These are phyloP conservation scores for Clavariopsis aquatica DNA, from an alignment of 495 filamentous ascomycete species.

Conservation along the genomic window DNA sequence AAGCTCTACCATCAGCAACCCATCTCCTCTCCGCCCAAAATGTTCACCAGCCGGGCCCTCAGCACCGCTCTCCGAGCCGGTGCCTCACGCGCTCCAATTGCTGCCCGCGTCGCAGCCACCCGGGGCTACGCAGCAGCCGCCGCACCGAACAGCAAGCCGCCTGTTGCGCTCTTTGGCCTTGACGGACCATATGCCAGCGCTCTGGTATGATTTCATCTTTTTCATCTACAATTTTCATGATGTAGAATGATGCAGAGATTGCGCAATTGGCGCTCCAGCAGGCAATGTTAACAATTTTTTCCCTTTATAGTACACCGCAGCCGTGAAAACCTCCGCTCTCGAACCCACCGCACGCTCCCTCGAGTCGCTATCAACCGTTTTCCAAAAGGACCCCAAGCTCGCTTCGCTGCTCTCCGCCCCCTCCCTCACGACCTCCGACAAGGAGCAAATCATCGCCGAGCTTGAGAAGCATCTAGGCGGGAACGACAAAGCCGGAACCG, in stretches of 20 bases:
- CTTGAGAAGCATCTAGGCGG: constrained; percentile 74
- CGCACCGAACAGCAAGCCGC: constrained; percentile 69
- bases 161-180: constrained; percentile 87
- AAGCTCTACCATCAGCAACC: constrained; percentile 14
- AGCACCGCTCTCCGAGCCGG: constrained; percentile 59
- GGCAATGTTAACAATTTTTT: constrained; percentile 16
- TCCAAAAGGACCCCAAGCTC: constrained; percentile 82
- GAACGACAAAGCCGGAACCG: constrained; percentile 70
- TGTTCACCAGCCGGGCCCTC: constrained; percentile 65
- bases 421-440: constrained; percentile 74
- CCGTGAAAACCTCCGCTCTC: constrained; percentile 80
- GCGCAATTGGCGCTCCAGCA: constrained; percentile 13
- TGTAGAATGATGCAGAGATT: background rate
- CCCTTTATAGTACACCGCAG: constrained; percentile 82
- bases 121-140: constrained; percentile 75
- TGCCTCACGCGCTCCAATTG: constrained; percentile 51
- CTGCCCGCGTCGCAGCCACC: constrained; percentile 39
- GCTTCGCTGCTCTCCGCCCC: constrained; percentile 72
- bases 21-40: constrained; percentile 48
- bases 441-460: constrained; percentile 78
- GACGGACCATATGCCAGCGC: constrained; percentile 98
- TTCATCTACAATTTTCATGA: constrained; percentile 14
- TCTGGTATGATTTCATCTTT: constrained; percentile 66
- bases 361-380: constrained; percentile 63
- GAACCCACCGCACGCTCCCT: constrained; percentile 79